These are phyloP conservation scores for Microdochium bolleyi DNA, from an alignment of 2,329 filamentous ascomycete species.

Conservation along the genomic window DNA sequence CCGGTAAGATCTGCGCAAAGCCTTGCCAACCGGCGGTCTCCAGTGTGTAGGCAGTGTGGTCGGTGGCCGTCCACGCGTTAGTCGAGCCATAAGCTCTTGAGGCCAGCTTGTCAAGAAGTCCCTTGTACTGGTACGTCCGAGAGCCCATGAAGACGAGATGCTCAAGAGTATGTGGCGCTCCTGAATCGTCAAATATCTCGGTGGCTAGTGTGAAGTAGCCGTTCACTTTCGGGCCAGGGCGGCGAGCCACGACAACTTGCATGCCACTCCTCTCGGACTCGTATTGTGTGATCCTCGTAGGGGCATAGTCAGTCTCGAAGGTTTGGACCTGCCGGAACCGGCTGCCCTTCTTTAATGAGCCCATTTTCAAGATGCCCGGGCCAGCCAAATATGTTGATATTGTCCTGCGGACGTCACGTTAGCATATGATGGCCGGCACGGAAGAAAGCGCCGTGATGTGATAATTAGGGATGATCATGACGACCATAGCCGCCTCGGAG, in stretches of 20 bases:
- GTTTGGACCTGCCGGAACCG: constrained; percentile 79
- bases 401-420: not conserved
- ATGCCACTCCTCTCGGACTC: constrained; percentile 91
- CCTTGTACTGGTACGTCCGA: constrained; percentile 88
- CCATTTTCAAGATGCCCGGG: constrained; percentile 38
- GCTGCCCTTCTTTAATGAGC: constrained; percentile 36
- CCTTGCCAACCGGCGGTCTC: constrained; percentile 96
- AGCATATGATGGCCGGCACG: not conserved
- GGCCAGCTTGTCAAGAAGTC: constrained; percentile 87
- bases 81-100: constrained; percentile 89
- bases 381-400: constrained; percentile 5
- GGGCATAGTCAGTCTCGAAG: constrained; percentile 86
- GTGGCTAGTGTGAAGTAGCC: constrained; percentile 95
- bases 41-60: constrained; percentile 93
- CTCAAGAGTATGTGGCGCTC: constrained; percentile 81
- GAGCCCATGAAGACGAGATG: constrained; percentile 86
- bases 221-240: constrained; percentile 87
- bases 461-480: not conserved
- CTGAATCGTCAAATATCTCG: constrained; percentile 95
- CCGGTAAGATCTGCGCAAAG: constrained; percentile 86
- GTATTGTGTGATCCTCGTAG: constrained; percentile 87
- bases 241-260: constrained; percentile 86
- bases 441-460: not conserved
- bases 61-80: constrained; percentile 95
- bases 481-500: not conserved